Base-by-base conservation (phyloP, 495 filamentous ascomycete species). In the Clavariopsis aquatica region DNA sequence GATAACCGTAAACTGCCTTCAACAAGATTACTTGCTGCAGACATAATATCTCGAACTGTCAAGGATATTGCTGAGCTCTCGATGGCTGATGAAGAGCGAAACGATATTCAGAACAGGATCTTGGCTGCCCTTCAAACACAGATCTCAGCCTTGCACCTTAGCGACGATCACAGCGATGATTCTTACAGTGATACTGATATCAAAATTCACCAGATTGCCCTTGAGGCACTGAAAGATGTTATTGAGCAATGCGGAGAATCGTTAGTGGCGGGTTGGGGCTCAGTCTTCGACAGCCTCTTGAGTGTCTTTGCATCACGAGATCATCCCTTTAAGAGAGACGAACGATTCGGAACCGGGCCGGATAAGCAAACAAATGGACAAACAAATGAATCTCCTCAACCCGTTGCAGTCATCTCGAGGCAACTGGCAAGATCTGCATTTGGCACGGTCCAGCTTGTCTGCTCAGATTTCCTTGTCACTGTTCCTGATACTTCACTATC, bases 231-330 rank as follows among this genome's bases (percentile, higher is more conserved):
- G 26, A 89, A 89, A 68, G 83, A 82, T 58, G 85, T 96, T 19
- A 79, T 98, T 7, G 94, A 98, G 69, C 89, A 93, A 61, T 93
- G 88, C 70, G 94, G 93, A 1, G 94, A 98, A 66, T 81, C 85
- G 0, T 82, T 98, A 23, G 79, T 85, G 9, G 83, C 83, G 56
- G 92, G 91, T 22, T 98, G 94, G 94, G 83, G 87, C 49, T 80
- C 89, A 52, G 85, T 89, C 4, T 96, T 98, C 68, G 87, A 87
- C 52, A 86, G 97, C 57, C 89, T 97, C 58, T 84, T 85, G 55
- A 95, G 85, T 68, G 89, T 93, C 4, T 97, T 98, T 71, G 76
- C 49, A 4, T 20, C 13, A 20, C 49, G 23, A 47, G 45, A 34
- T 24, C 26, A 36, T 12, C 17, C 36, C 20, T 41, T 26, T 3